Evolutionary conservation across 345 rosid species (phyloP), one percentile per base, ranked within the genome.

Genomic region (Populus ilicifolia): DNA sequence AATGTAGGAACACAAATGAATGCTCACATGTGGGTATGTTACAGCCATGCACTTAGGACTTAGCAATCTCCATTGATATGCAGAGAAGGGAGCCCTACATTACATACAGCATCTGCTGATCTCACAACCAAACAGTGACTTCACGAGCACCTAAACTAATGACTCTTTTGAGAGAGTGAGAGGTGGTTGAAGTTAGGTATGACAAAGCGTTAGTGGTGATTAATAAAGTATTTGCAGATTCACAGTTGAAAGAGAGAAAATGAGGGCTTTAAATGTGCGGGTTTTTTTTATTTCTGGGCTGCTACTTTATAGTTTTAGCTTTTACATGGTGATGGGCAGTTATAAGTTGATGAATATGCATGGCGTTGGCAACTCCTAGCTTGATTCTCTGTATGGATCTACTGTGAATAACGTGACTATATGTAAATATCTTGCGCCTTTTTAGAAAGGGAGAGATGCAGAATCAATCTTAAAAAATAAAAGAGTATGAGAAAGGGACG

Each of bases 11-110:
- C 2, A 38, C 23, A 61, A 39, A 16, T 5, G 65, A 75, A 48
- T 23, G 56, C 13, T 75, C 78, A 75, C 78, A 21, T 67, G 78
- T 12, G 12, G 54, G 30, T 4, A n/a, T 23, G 52, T 67, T 44
- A 50, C 25, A 13, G 4, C 72, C 78, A 75, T n/a, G 1, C 48
- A 66, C 1, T 27, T 13, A 14, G 5, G 27, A n/a, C 18, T 23
- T 21, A 59, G 8, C 16, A 54, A 35, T 54, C 29, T 38, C 66
- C 20, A 25, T 17, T 70, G 6, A 29, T 56, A 44, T 48, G n/a
- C 23, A 12, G 11, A n/a, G 41, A 63, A 41, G 48, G 18, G 70
- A 74, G 4, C 13, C 18, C 17, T 14, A 10, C 21, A n/a, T 20
- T 2, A 33, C 13, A 50, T 27, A 8, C 0, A 29, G 7, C 59